Base-by-base conservation (phyloP, 257 asterid species). In the Craterostigma plantagineum region DNA sequence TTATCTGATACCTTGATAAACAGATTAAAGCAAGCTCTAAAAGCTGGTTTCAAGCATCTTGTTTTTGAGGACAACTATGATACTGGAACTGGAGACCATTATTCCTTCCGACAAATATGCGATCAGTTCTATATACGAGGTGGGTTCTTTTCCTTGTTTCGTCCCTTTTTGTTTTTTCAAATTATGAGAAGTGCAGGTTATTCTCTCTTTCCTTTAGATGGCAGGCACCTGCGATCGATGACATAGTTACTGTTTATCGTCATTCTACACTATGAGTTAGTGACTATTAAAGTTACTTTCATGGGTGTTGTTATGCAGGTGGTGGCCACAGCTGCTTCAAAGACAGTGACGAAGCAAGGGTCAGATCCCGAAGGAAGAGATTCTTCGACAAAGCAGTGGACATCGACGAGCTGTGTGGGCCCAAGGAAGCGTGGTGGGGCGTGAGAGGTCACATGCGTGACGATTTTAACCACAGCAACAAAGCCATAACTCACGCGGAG, bases 371-470 rank as follows among this genome's bases (percentile, higher is more conserved):
- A 54, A 70, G 94, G 61, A 77, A 67, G 59, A 83, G 75, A 49
- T 70, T 90, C 68, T 90, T 95, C 95, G 87, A 90, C 45, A 83
- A 83, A 67, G 81, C 99, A 18, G 92, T 77, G 9, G 91, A 77
- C 42, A 52, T 52, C 13, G 70, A 79, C 30, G 91, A 90, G 75
- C 87, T 90, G 16, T 90, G 99, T 48, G 95, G 95, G 45, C 72
- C 93, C 0, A 91, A 76, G 42, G 99, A 90, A 53, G 86, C 86
- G 50, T 90, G 99, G 99, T 83, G 99, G 99, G 99, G 99, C 3
- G 95, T 79, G 9, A 58, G 77, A 53, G 99, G 99, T 47, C 59
- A 83, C 16, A 70, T 76, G 91, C 94, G 91, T 3, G 99, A 90
- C 35, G 71, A 90, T 54, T 90, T 90, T 43, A 79, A 83, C 70